Evolutionary conservation across 2,329 filamentous ascomycete species (phyloP).

Genomic region (Falciphora oryzae): DNA sequence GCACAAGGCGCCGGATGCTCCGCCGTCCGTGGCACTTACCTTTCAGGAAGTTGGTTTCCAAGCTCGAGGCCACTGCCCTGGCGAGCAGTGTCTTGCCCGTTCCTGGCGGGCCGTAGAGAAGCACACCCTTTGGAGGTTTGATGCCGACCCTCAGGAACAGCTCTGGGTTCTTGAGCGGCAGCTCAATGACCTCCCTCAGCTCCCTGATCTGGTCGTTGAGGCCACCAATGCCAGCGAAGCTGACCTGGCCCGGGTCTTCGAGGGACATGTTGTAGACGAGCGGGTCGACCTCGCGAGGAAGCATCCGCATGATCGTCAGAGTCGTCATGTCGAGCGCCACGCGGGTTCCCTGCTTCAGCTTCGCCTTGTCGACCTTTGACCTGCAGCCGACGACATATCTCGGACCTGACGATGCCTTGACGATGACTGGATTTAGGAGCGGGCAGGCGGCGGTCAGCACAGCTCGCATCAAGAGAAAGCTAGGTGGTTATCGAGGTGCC

Average conservation of each 20-base stretch:
- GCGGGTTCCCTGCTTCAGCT: slow-evolving; percentile 96
- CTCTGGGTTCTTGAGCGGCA: slow-evolving; percentile 97
- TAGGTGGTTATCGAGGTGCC: slow-evolving; percentile 1
- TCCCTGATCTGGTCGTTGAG: slow-evolving; percentile 98
- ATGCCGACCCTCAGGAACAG: slow-evolving; percentile 95
- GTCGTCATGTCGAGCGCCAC: slow-evolving; percentile 99
- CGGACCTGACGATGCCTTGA: slow-evolving; percentile 95
- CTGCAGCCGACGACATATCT: slow-evolving; percentile 97
- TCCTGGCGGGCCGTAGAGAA: slow-evolving; percentile 92
- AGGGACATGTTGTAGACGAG: slow-evolving; percentile 99
- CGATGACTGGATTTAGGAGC: slow-evolving; percentile 66
- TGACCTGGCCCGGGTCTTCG: slow-evolving; percentile 95
- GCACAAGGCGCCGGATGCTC: background rate
- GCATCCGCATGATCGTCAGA: slow-evolving; percentile 99
- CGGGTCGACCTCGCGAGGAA: slow-evolving; percentile 95
- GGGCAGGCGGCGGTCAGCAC: background rate
- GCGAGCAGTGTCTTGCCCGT: slow-evolving; percentile 95
- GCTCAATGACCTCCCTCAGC: slow-evolving; percentile 92
- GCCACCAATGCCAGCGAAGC: slow-evolving; percentile 95
- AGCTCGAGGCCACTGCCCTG: slow-evolving; percentile 87
- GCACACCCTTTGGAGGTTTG: slow-evolving; percentile 95
- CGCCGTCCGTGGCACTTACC: slow-evolving; percentile 44
- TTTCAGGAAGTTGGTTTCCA: slow-evolving; percentile 98
- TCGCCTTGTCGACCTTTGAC: slow-evolving; percentile 95
- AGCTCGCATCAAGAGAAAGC: background rate